Percentiles rank a stretch among this genome's conserved stretches.
Conservation (phyloP, 768 basidiomycete genomes). For the Hortiboletus flavorubellus region DNA sequence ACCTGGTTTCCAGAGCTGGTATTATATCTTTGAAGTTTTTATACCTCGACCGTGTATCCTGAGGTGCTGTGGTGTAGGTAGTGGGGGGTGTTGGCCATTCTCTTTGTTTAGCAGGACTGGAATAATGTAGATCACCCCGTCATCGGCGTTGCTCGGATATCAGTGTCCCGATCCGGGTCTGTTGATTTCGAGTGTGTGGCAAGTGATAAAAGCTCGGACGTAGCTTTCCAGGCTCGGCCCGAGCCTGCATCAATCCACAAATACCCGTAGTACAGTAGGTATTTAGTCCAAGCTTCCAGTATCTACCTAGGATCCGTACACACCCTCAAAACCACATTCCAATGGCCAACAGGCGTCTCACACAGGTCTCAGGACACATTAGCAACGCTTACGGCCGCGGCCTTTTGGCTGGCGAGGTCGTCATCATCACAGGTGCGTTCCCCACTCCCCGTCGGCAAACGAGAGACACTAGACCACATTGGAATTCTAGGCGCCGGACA, state of each 20-base stretch:
- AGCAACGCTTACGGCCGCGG: slow-evolving; percentile 50
- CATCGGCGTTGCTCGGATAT: not conserved
- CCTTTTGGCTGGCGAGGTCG: slow-evolving; percentile 71
- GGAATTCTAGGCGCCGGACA: slow-evolving; percentile 64
- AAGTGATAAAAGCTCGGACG: not conserved
- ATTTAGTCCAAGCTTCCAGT: too few species aligned
- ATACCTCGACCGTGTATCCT: not conserved
- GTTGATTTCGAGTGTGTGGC: not conserved
- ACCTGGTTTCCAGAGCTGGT: not conserved
- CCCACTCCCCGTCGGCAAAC: not conserved
- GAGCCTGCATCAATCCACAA: not conserved
- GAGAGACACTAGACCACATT: not conserved
- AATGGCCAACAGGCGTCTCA: slow-evolving; percentile 53
- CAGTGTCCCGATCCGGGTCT: not conserved
- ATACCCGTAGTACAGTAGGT: not conserved
- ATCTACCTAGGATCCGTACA: not conserved
- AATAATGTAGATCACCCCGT: too few species aligned
- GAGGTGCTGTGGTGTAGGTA: not conserved
- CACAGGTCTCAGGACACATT: slow-evolving; percentile 70
- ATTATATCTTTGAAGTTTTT: not conserved
- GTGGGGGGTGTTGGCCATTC: not conserved
- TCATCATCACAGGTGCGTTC: slow-evolving; percentile 76
- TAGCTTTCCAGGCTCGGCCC: not conserved
- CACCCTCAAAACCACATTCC: not conserved
- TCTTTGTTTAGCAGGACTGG: not conserved